These are phyloP conservation scores for Pichia sp. DNA, from an alignment of 1,139 yeast genomes.

Conservation along the genomic window DNA sequence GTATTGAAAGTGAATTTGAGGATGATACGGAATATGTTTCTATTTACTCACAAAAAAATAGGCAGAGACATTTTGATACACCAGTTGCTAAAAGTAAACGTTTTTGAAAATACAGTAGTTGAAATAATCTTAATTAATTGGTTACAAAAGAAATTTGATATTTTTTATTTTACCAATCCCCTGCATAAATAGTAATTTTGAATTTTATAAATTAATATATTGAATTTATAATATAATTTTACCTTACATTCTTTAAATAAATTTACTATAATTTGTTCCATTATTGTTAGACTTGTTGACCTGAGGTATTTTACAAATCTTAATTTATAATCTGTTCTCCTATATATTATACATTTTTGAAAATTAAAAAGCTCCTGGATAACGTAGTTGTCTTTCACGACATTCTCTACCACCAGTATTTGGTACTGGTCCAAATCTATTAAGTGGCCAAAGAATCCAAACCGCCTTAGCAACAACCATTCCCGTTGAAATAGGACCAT, in stretches of 20 bases:
- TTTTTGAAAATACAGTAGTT: neutral
- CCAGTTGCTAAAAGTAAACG: conserved; percentile 20
- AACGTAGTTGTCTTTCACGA: conserved; percentile 34
- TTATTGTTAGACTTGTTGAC: no score
- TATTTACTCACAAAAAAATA: conserved; percentile 15
- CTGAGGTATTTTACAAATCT: no score
- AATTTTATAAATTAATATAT: no score
- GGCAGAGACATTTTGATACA: conserved; percentile 24
- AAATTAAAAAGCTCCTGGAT: conserved; percentile 31
- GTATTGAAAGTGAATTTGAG: conserved; percentile 1
- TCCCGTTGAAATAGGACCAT: conserved; percentile 81
- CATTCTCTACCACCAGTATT: conserved; percentile 36
- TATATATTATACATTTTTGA: neutral
- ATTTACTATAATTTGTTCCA: no score
- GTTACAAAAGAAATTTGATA: no score
- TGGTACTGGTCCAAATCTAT: conserved; percentile 34
- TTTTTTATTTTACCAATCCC: no score
- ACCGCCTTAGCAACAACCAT: conserved; percentile 70
- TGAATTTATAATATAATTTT: no score
- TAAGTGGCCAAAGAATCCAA: conserved; percentile 59
- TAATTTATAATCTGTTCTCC: no score
- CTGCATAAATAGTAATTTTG: no score
- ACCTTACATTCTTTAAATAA: no score
- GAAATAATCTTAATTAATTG: no score
- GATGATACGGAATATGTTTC: conserved; percentile 8